Evolutionary conservation across 805 yeast genomes (phyloP), one percentile per base, ranked within the genome.

Genomic region (Debaryomyces castellii): DNA sequence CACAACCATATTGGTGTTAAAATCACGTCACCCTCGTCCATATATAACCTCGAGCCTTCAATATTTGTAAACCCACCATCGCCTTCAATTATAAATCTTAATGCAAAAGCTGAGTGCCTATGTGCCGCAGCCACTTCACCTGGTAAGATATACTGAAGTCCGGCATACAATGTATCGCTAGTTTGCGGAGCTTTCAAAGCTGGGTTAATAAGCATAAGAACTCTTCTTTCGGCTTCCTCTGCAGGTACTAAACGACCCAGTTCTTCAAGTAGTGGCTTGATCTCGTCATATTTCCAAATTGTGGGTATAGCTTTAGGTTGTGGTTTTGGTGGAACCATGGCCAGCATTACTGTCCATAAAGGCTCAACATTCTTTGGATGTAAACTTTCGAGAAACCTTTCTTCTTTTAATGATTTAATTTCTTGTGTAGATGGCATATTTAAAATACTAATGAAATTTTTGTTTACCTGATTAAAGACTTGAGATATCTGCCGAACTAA

Each of bases 71-170:
- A 49, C 2, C 52, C 51, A 41, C 52, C 52, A 10, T 48, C 44
- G 36, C 51, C 51, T 34, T 48, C 51, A 36, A 48, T 44, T 12
- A 49, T 49, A 23, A 49, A 49, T 44, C 51, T 43, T 16, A 49
- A 43, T 5, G 51, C 51, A 40, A 49, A 49, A 16, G 51, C 52
- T 32, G 48, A 39, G 36, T 49, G 52, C 36, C 52, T 46, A 17
- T 49, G 51, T 27, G 51, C 52, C n/a, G 48, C 51, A 27, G 52
- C 52, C 17, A 48, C 50, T 48, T 48, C 50, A 18, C 52, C 51
- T 5, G 52, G 48, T 18, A 44, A 44, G 43, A 49, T 47, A 20
- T 48, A 45, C 40, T 48, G 51, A 20, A 49, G 40, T 23, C 52
- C 52, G 32, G 52, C 52, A 38, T 49, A 49, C 36, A 49, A 47